These are phyloP conservation scores for Termitomyces eurrhizus DNA, from an alignment of 768 basidiomycete genomes.

Conservation along the genomic window DNA sequence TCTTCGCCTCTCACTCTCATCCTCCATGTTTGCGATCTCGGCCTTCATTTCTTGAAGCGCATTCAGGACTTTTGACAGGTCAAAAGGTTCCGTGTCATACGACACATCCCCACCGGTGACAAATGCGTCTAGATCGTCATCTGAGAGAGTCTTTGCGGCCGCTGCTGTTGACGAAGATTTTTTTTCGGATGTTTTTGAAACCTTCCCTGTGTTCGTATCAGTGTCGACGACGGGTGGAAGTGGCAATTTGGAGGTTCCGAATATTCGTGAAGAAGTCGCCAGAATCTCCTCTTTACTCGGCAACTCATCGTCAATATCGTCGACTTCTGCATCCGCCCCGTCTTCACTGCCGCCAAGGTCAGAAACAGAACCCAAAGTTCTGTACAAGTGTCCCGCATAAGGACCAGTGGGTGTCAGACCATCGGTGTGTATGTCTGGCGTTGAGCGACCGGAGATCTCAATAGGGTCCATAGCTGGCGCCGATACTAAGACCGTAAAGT, in stretches of 20 bases:
- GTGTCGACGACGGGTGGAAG: not conserved
- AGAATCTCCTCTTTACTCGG: conserved; percentile 48
- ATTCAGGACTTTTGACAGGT: conserved; percentile 55
- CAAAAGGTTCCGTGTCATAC: conserved; percentile 47
- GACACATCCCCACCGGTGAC: conserved; percentile 2
- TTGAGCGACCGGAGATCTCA: conserved; percentile 22
- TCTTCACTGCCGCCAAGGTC: conserved; percentile 49
- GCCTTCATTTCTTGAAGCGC: conserved; percentile 68
- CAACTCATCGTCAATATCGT: conserved; percentile 28
- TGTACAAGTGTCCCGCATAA: conserved; percentile 33
- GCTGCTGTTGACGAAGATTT: not conserved
- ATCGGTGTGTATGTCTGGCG: conserved; percentile 17
- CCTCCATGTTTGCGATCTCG: conserved; percentile 65
- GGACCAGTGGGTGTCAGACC: conserved; percentile 16
- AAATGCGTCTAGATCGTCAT: conserved; percentile 8
- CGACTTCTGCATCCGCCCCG: conserved; percentile 20
- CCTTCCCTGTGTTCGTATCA: not conserved
- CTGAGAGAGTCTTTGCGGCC: not conserved
- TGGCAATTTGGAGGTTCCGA: conserved; percentile 27
- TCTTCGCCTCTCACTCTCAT: conserved; percentile 58
- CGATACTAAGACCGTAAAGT: conserved; percentile 74
- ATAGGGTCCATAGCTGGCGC: conserved; percentile 33
- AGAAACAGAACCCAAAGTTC: conserved; percentile 54
- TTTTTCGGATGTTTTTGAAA: not conserved
- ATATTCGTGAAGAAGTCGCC: conserved; percentile 46